phyloP scores from a whole-genome alignment of 2,329 filamentous ascomycete genomes.

The Camillea tinctor region DNA sequence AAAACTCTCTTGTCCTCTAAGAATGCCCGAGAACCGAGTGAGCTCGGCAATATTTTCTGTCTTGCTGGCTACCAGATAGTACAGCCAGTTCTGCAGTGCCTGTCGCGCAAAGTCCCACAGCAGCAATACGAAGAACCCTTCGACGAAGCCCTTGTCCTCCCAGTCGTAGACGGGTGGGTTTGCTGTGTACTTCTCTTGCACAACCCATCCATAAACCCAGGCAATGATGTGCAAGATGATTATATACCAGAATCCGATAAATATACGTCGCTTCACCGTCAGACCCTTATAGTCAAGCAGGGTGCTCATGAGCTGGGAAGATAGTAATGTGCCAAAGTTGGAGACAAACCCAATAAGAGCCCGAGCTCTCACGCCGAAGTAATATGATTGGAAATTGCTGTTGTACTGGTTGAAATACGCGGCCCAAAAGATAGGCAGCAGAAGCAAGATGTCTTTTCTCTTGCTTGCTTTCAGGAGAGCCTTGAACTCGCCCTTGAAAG shows the following conservation, averaged over 20 bases:
- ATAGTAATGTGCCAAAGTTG: conserved; percentile 63
- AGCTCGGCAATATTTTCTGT: conserved; percentile 56
- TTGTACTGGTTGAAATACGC: conserved; percentile 50
- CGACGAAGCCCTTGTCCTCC: conserved; percentile 61
- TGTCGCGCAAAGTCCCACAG: conserved; percentile 57
- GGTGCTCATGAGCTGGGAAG: conserved; percentile 54
- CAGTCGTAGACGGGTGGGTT: conserved; percentile 64
- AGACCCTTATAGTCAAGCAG: conserved; percentile 19
- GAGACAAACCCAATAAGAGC: conserved; percentile 70
- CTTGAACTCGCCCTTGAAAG: conserved; percentile 57
- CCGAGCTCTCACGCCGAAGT: conserved; percentile 68
- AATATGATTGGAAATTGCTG: conserved; percentile 55
- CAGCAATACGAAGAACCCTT: conserved; percentile 65
- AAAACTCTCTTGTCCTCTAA: conserved; percentile 42
- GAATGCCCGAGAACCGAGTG: conserved; percentile 39
- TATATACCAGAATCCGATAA: conserved; percentile 44
- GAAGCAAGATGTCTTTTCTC: conserved; percentile 68
- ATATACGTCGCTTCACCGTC: conserved; percentile 41
- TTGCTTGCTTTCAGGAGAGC: conserved; percentile 62
- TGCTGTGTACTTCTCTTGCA: conserved; percentile 49
- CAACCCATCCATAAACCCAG: conserved; percentile 53
- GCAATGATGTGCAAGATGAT: conserved; percentile 43
- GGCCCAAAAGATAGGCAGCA: conserved; percentile 71
- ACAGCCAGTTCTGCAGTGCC: conserved; percentile 54
- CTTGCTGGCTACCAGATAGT: conserved; percentile 54